Conservation (phyloP, 495 filamentous ascomycete species). For the Cairneyella variabilis region DNA sequence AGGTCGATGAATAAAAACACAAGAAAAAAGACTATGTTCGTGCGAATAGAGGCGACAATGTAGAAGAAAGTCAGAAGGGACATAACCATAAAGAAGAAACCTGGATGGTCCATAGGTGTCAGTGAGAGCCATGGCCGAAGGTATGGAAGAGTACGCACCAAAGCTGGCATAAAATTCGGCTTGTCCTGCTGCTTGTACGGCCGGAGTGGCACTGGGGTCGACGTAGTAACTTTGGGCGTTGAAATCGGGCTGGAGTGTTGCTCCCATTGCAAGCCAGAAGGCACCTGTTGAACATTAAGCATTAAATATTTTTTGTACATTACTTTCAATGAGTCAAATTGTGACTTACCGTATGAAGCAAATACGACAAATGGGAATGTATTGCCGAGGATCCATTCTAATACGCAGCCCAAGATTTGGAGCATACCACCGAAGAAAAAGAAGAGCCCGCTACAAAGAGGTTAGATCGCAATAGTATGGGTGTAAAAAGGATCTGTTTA, state of each 20-base stretch:
- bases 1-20: constrained; percentile 58
- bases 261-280: constrained; percentile 51
- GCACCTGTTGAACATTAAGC: too few species aligned
- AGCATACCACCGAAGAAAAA: constrained; percentile 8
- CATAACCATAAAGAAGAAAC: constrained; percentile 50
- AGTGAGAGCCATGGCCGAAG: background rate
- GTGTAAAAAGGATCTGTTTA: background rate
- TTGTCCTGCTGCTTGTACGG: background rate
- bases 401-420: background rate
- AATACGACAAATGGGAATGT: constrained; percentile 9
- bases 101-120: constrained; percentile 25
- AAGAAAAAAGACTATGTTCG: constrained; percentile 59
- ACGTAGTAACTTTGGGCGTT: constrained; percentile 32
- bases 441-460: constrained; percentile 5
- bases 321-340: too few species aligned
- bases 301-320: too few species aligned
- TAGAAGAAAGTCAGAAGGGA: constrained; percentile 58
- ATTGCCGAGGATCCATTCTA: constrained; percentile 9
- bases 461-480: background rate
- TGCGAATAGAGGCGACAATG: constrained; percentile 61
- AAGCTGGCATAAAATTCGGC: background rate
- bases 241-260: constrained; percentile 50
- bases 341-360: too few species aligned
- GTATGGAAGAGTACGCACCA: background rate
- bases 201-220: background rate